Evolutionary conservation across 768 basidiomycete genomes (phyloP).

Genomic region (Leccinum subgranulosum): DNA sequence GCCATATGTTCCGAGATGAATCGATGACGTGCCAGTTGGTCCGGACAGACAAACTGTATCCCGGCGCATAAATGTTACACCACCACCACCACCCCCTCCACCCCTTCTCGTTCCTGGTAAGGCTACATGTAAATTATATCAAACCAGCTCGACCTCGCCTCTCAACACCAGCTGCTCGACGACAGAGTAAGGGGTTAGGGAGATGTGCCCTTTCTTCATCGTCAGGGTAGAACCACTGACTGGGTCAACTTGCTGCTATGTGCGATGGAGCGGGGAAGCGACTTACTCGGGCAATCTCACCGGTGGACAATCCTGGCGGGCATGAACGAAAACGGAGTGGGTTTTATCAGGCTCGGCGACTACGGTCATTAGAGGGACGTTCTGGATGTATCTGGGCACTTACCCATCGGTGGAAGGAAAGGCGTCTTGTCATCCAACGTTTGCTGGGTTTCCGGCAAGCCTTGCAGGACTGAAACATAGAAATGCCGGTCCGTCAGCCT

Average conservation of each 20-base stretch:
- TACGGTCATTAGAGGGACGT: constrained; percentile 30
- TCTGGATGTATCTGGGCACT: constrained; percentile 21
- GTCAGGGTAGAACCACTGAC: constrained; percentile 66
- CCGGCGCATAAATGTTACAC: constrained; percentile 10
- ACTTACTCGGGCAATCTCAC: constrained; percentile 69
- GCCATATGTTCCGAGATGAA: constrained; percentile 40
- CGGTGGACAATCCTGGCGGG: constrained; percentile 64
- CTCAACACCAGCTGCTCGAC: constrained; percentile 70
- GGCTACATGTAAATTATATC: constrained; percentile 25
- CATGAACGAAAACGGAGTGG: constrained; percentile 79
- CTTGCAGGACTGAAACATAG: constrained; percentile 74
- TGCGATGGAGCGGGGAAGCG: not conserved
- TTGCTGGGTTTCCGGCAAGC: constrained; percentile 73
- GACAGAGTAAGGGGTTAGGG: constrained; percentile 70
- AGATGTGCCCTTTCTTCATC: constrained; percentile 79
- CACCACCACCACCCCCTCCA: not conserved
- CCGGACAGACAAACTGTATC: constrained; percentile 6
- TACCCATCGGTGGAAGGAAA: constrained; percentile 76
- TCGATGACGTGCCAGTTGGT: not conserved
- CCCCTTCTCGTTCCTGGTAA: constrained; percentile 1
- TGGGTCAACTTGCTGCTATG: not conserved
- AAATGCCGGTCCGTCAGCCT: constrained; percentile 76
- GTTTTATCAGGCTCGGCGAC: constrained; percentile 77
- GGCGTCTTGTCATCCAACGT: constrained; percentile 71
- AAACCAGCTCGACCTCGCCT: constrained; percentile 78